Conservation (phyloP, 805 yeast species). For the Yamadazyma nakazawae region DNA sequence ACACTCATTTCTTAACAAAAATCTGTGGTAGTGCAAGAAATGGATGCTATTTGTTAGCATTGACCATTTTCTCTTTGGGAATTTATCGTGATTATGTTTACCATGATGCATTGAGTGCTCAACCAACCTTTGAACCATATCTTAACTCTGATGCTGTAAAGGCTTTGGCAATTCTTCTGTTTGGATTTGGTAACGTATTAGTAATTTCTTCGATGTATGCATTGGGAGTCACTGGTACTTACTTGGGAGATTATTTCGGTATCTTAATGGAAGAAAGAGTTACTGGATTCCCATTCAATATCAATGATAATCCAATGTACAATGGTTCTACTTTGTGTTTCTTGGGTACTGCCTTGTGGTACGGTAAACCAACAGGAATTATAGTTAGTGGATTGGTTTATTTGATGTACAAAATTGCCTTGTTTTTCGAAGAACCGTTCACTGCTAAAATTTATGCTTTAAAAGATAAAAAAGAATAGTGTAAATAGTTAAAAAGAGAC, state of each 20-base stretch:
- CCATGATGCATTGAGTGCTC: constrained; percentile 67
- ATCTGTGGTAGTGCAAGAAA: constrained; percentile 59
- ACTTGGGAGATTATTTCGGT: constrained; percentile 96
- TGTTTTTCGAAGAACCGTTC: constrained; percentile 92
- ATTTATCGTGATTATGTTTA: constrained; percentile 73
- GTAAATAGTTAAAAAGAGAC: constrained; percentile 5
- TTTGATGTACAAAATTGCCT: constrained; percentile 79
- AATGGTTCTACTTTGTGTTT: constrained; percentile 88
- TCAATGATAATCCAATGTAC: constrained; percentile 94
- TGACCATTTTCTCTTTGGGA: constrained; percentile 82
- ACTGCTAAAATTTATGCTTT: constrained; percentile 84
- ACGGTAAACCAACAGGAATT: constrained; percentile 88
- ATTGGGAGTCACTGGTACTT: constrained; percentile 93
- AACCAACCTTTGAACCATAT: constrained; percentile 61
- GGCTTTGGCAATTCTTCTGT: constrained; percentile 51
- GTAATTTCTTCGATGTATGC: constrained; percentile 87
- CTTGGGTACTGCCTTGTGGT: constrained; percentile 84
- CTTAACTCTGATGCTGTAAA: constrained; percentile 36
- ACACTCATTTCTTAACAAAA: constrained; percentile 71
- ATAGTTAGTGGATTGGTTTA: constrained; percentile 69
- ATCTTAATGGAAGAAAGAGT: constrained; percentile 89
- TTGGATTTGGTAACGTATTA: constrained; percentile 72
- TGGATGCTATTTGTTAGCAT: constrained; percentile 86
- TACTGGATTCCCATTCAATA: constrained; percentile 88
- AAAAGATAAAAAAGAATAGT: constrained; percentile 5